Conservation (phyloP, 2,329 filamentous ascomycete genomes). For the Lanzia echinophila region DNA sequence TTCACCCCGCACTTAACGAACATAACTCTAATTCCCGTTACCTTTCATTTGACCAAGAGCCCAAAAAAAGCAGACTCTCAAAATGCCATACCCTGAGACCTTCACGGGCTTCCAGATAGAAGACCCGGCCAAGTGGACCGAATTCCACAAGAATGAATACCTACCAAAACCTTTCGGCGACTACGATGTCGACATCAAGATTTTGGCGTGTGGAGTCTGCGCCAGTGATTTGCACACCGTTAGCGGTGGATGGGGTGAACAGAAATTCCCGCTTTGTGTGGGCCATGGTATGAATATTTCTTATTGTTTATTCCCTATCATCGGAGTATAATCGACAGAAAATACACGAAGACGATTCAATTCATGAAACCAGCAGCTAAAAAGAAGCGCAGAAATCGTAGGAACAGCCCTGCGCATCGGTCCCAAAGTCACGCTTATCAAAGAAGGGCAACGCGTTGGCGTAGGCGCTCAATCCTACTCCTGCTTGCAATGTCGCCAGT, state of each 20-base stretch:
- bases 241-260: slow-evolving; percentile 48
- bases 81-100: slow-evolving; percentile 47
- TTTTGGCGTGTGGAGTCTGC: slow-evolving; percentile 73
- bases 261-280: slow-evolving; percentile 45
- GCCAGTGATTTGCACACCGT: slow-evolving; percentile 67
- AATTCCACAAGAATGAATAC: slow-evolving; percentile 47
- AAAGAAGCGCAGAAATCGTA: slow-evolving; percentile 50
- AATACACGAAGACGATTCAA: no score
- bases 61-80: no score
- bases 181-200: slow-evolving; percentile 81
- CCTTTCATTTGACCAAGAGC: no score
- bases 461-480: slow-evolving; percentile 49
- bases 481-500: slow-evolving; percentile 48
- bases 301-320: not conserved
- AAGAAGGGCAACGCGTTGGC: slow-evolving; percentile 47
- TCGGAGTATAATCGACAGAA: not conserved
- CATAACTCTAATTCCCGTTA: no score
- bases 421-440: slow-evolving; percentile 52
- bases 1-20: no score
- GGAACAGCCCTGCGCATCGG: slow-evolving; percentile 63
- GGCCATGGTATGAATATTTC: slow-evolving; percentile 37
- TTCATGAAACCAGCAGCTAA: not conserved
- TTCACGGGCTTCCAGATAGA: slow-evolving; percentile 55
- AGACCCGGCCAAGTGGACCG: slow-evolving; percentile 26
- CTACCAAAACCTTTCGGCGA: slow-evolving; percentile 81